Conservation (phyloP, 495 filamentous ascomycete species). For the Polyplosphaeria fusca region DNA sequence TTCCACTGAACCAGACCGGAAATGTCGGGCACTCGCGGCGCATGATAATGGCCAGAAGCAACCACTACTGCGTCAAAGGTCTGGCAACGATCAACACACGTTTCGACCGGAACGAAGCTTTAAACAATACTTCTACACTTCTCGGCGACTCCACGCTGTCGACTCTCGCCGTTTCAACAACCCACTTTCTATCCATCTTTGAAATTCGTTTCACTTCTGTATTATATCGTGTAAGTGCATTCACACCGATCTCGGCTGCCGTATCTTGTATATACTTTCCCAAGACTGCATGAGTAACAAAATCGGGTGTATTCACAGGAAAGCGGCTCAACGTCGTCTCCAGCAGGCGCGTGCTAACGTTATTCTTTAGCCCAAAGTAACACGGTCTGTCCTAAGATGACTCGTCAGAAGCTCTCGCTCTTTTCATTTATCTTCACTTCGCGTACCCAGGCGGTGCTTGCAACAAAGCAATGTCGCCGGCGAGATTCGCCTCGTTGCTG, state of each 20-base stretch:
- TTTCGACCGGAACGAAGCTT: constrained; percentile 7
- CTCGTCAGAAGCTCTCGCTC: background rate
- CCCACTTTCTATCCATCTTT: constrained; percentile 52
- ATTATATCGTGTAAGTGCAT: constrained; percentile 51
- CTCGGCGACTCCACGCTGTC: too few species aligned
- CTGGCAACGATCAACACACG: background rate
- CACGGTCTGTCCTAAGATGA: constrained; percentile 43
- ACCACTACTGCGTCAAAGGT: constrained; percentile 69
- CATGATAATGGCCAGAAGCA: constrained; percentile 74
- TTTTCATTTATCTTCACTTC: constrained; percentile 1
- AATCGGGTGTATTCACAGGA: constrained; percentile 56
- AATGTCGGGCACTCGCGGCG: constrained; percentile 65
- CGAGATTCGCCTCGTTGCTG: constrained; percentile 4
- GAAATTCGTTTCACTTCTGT: constrained; percentile 55
- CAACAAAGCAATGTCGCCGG: constrained; percentile 31
- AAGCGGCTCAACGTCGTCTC: constrained; percentile 57
- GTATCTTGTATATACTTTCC: constrained; percentile 60
- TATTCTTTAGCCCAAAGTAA: constrained; percentile 63
- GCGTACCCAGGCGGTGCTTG: constrained; percentile 55
- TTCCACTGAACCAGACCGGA: constrained; percentile 57
- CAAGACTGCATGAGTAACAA: constrained; percentile 54
- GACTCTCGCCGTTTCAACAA: constrained; percentile 46
- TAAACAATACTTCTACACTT: too few species aligned
- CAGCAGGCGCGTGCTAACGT: constrained; percentile 62
- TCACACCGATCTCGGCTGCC: constrained; percentile 42